A percentile compares a stretch with the other conserved stretches of the same genome.
phyloP scores from a whole-genome alignment of 1,284 basidiomycete species.

The Meira miltonrushii region DNA sequence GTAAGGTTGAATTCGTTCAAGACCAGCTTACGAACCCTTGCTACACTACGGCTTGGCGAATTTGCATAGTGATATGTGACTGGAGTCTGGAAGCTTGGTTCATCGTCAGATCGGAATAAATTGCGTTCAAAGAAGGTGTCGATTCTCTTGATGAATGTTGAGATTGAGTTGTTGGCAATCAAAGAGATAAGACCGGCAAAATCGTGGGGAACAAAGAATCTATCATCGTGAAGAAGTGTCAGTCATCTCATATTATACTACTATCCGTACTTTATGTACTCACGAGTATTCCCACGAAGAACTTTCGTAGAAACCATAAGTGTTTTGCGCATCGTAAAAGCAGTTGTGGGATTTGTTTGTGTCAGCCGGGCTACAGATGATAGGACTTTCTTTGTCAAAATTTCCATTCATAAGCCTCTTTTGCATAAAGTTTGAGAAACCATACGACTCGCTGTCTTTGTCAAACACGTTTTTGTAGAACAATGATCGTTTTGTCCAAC shows the following conservation, averaged over 20 bases:
- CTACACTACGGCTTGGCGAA: slow-evolving; percentile 23
- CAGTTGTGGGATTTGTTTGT: slow-evolving; percentile 24
- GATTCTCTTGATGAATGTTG: slow-evolving; percentile 30
- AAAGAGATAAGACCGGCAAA: slow-evolving; percentile 31
- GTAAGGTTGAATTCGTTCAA: slow-evolving; percentile 29
- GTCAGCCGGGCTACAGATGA: slow-evolving; percentile 35
- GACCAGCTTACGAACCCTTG: slow-evolving; percentile 30
- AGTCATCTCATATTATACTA: too few species aligned
- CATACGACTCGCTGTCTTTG: slow-evolving; percentile 18
- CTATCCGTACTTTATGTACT: too few species aligned
- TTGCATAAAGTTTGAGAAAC: slow-evolving; percentile 37
- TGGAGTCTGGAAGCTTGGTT: slow-evolving; percentile 39
- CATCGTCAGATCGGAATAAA: slow-evolving; percentile 37
- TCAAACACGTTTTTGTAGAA: slow-evolving; percentile 41
- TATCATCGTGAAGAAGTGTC: too few species aligned
- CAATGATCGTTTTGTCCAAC: slow-evolving; percentile 16
- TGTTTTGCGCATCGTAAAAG: slow-evolving; percentile 32
- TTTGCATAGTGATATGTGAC: slow-evolving; percentile 25
- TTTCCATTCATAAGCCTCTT: slow-evolving; percentile 31
- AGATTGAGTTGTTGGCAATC: slow-evolving; percentile 19
- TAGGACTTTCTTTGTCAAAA: slow-evolving; percentile 28
- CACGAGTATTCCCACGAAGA: slow-evolving; percentile 36
- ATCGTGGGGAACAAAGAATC: slow-evolving; percentile 38
- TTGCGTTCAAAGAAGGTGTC: slow-evolving; percentile 39
- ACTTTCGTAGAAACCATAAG: slow-evolving; percentile 34